phyloP scores from a whole-genome alignment of 495 filamentous ascomycete species.

The Hyaloscypha variabilis region DNA sequence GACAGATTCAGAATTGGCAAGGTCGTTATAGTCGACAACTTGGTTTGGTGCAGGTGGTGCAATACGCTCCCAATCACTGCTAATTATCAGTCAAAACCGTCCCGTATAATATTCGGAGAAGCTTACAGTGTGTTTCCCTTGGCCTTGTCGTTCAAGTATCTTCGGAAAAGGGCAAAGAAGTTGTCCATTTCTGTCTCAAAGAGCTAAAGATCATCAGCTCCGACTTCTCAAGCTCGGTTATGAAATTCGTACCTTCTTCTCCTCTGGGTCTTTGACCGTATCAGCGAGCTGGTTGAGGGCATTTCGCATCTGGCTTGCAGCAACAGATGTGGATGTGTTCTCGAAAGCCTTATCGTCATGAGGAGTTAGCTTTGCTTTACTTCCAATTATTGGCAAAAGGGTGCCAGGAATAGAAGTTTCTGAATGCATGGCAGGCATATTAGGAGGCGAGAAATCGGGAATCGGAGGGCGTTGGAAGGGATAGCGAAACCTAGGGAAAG shows the following conservation, averaged over 20 bases:
- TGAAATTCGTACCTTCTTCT: conserved; percentile 70
- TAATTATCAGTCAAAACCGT: conserved; percentile 29
- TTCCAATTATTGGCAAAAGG: not conserved
- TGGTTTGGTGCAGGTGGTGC: conserved; percentile 86
- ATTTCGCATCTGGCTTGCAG: conserved; percentile 99
- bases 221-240: not conserved
- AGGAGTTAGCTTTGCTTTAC: conserved; percentile 20
- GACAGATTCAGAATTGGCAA: conserved; percentile 83
- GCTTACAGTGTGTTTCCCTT: conserved; percentile 87
- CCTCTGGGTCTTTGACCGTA: conserved; percentile 75
- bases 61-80: conserved; percentile 91
- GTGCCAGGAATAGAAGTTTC: not conserved
- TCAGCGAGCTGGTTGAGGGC: conserved; percentile 90
- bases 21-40: conserved; percentile 89
- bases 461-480: not conserved
- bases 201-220: conserved; percentile 42
- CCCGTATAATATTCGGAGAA: not conserved
- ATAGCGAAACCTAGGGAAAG: not conserved
- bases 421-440: conserved; percentile 3
- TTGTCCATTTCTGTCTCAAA: conserved; percentile 99
- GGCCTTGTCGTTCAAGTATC: conserved; percentile 98
- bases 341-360: conserved; percentile 79
- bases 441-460: not conserved
- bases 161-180: conserved; percentile 97
- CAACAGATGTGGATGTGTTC: conserved; percentile 97